Base-by-base conservation (phyloP, 352 stramenopile genomes). In the Plasmopara viticola region DNA sequence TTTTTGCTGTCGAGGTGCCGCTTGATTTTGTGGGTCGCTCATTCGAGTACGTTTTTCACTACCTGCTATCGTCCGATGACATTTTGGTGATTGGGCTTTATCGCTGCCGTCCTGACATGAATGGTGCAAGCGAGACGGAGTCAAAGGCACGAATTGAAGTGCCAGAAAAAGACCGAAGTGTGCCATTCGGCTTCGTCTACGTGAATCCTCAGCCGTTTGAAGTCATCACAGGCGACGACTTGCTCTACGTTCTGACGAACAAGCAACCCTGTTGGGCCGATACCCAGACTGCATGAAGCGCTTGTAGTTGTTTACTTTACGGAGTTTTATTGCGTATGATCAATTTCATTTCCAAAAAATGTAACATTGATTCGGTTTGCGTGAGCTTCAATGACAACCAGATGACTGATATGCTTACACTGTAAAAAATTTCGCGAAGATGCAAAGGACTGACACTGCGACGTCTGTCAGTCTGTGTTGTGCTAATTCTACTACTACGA, bases 41-140 rank as follows among this genome's bases (percentile, higher is more conserved):
- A 12, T 93, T 93, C 49, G 78, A 81, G 62, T 90, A 85, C 50
- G 78, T 89, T 2, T 90, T 93, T 46, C 79, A 93, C 52, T 86
- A 89, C 37, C 55, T 93, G 34, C 62, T 93, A 14, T 87, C 76
- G 42, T 90, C 78, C 0, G 83, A 91, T 45, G 78, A 79, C 18
- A 91, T 93, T 49, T 63, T 93, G 30, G 73, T 77, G 13, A 63
- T 93, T 42, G 83, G 80, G 0, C 54, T 93, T 12, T 93, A 91
- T 54, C 80, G 83, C 14, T 93, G 80, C 53, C 74, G 78, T 15
- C 73, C 76, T 1, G 78, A 86, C 47, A 70, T 80, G 15, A 56
- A 41, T 17, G 35, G 39, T 35, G 50, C 47, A n/a, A 54, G 45
- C 13, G 45, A 34, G 1, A 35, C 45, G 0, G 48, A 62, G 35